Conservation (phyloP, 148 eudicot species). For the Salicornia ramosissima region DNA sequence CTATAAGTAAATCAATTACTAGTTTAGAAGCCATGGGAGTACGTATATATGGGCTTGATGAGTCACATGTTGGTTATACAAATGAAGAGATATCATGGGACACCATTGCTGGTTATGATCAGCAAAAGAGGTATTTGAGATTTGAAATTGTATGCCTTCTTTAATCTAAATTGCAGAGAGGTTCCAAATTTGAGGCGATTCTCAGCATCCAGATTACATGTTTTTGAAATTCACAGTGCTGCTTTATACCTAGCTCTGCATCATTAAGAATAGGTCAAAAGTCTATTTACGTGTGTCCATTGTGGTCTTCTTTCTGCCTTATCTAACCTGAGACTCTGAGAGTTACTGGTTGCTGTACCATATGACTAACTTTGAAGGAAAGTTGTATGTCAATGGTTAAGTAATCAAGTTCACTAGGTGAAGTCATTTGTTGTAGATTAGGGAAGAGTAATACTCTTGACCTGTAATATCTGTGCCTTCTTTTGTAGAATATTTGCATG, state of each 20-base stretch:
- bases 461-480: not conserved
- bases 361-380: not conserved
- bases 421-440: not conserved
- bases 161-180: not conserved
- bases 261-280: no score
- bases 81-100: conserved; percentile 81
- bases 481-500: no score
- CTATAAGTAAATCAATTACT: conserved; percentile 60
- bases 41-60: conserved; percentile 71
- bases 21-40: conserved; percentile 93
- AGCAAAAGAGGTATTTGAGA: conserved; percentile 69
- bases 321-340: no score
- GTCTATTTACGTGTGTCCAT: no score
- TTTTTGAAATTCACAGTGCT: not conserved
- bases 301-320: no score
- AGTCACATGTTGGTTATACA: conserved; percentile 30
- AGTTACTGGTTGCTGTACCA: not conserved
- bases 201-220: not conserved
- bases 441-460: not conserved
- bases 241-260: not conserved
- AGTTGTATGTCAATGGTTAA: no score
- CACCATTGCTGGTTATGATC: conserved; percentile 90
- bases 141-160: not conserved
- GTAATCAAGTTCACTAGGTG: not conserved
- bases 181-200: no score